Percentiles rank a stretch among this genome's conserved stretches.
Evolutionary conservation across 768 basidiomycete species (phyloP).

Genomic region (Rhodotorula toruloides): DNA sequence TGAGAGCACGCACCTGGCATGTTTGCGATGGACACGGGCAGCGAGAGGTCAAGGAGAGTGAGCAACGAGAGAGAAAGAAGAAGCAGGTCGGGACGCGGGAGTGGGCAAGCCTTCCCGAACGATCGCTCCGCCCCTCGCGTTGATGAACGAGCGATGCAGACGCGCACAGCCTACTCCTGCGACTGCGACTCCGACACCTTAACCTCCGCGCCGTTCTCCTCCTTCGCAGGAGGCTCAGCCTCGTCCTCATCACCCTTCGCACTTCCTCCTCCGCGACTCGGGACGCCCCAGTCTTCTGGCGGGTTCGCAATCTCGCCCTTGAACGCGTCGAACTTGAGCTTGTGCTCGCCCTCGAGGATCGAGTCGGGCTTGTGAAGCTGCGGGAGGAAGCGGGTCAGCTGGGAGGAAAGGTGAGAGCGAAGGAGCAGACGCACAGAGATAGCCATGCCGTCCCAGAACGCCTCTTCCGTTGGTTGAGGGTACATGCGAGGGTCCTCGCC

Average conservation of each 20-base stretch:
- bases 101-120: too few species aligned
- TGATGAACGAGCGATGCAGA: too few species aligned
- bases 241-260: background rate
- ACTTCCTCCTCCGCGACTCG: background rate
- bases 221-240: background rate
- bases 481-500: conserved; percentile 21
- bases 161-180: background rate
- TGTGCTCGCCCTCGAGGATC: background rate
- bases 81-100: too few species aligned
- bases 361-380: conserved; percentile 10
- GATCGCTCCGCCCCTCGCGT: background rate
- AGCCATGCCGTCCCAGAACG: conserved; percentile 36
- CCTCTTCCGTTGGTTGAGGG: conserved; percentile 6
- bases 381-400: background rate
- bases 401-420: background rate
- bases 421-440: too few species aligned
- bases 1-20: too few species aligned
- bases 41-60: too few species aligned
- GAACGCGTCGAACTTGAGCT: conserved; percentile 1
- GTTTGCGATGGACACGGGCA: too few species aligned
- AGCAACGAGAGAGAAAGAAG: too few species aligned
- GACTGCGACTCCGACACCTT: background rate
- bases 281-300: background rate
- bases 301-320: conserved; percentile 18
- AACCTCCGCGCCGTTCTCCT: conserved; percentile 1